Base-by-base conservation (phyloP, 352 stramenopile genomes). In the Phytophthora rubi region DNA sequence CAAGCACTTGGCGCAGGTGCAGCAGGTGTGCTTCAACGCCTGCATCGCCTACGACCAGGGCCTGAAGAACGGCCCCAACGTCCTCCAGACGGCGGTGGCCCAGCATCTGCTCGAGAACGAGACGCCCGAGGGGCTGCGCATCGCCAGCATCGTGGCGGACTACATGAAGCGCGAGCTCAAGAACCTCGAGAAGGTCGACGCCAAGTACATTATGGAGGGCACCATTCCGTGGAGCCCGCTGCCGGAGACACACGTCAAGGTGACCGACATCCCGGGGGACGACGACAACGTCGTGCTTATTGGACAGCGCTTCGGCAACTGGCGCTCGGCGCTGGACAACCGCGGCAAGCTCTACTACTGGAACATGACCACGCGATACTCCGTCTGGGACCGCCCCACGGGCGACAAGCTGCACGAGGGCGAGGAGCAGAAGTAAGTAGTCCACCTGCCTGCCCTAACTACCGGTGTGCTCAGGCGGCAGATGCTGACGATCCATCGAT, bases 1-100 rank as follows among this genome's bases (percentile, higher is more conserved):
- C 82, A 98, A 98, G 81, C 95, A 99, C 71, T 73, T 99, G 32
- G 91, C 93, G 9, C 87, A 98, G 73, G 96, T 98, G 51, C 97
- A 99, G 75, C 95, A 99, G 73, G 82, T 95, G 48, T 98, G 93
- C 65, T 99, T 99, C 70, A 91, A 96, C 47, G 91, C 97, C 32
- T 97, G 92, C 55, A 94, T 98, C 32, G 91, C 97, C 30, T 99
- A 98, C 70, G 97, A 99, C 82, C 88, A 97, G 57, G 86, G 79
- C 3, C 77, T 95, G 51, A 91, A 92, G 64, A 79, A 86, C 57
- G 77, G 79, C 42, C 73, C 79, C 16, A 81, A 78, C 44, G 67
- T 71, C 23, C 66, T 93, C 45, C 80, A 93, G 67, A 77, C 71
- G 13, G 84, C 85, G 23, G 68, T 95, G 54, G 88, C 88, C 1